Base-by-base conservation (phyloP, 2,329 filamentous ascomycete species). In the Didymella pomorum region DNA sequence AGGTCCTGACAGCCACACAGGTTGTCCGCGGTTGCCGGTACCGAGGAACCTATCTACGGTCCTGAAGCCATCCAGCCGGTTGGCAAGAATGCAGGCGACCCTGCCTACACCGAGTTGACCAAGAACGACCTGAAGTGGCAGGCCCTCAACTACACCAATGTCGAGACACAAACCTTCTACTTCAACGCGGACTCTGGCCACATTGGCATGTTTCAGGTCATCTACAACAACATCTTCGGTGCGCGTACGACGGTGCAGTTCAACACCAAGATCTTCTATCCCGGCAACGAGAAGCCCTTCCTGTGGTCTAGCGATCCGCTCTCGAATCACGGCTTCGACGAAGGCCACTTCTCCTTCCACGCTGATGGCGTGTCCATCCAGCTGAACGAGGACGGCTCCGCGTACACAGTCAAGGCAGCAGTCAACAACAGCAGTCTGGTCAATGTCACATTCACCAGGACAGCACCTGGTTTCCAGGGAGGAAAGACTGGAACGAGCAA, bases 141-240 rank as follows among this genome's bases (percentile, higher is more conserved):
- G 70, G 87, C 84, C 25, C 85, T 93, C 82, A 89, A 92, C 67
- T 89, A 88, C 71, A 98, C 95, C 64, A 90, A 86, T 72, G 95
- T 98, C 69, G 95, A 99, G 84, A 97, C 92, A 28, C 90, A 97
- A 82, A 93, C 86, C 63, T 99, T 97, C 81, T 99, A 99, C 81
- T 80, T 97, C 72, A 89, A 89, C 79, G 83, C 89, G 55, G 91
- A 97, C 62, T 87, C 82, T 60, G 95, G 95, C 49, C 84, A 89
- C 63, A 78, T 93, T 64, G 91, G 85, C 52, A 86, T 97, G 78
- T 87, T 87, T 60, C 95, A 99, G 83, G 85, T 98, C 79, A 97
- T 99, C 77, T 97, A 98, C 84, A 98, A 91, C 83, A 97, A 97
- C 80, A 91, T 99, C 76, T 90, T 87, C 69, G 93, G 94, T 76